Base-by-base conservation (phyloP, 73 alveolate species). In the Effrenium voratum region DNA sequence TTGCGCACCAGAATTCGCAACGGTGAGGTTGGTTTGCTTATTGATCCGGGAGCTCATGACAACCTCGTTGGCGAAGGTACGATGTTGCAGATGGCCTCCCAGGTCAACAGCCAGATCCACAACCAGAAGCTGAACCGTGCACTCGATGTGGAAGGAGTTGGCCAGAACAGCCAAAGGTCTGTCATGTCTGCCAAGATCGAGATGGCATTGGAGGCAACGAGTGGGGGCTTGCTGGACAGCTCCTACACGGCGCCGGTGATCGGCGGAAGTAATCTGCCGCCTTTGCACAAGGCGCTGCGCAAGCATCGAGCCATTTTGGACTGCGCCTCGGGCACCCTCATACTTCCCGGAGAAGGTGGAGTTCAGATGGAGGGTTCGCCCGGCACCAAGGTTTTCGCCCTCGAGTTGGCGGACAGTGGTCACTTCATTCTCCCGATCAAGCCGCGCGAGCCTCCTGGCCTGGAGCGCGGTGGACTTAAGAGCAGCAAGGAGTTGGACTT, bases 21-120 rank as follows among this genome's bases (percentile, higher is more conserved):
- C 24, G 73, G 79, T 10, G 15, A 24, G 19, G 84, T 72, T 2
- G 98, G 98, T 0, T 36, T 91, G 41, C 38, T 91, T 34, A 40
- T 91, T 4, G 98, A 91, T 32, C 90, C 98, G 16, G 98, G 98
- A 8, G 98, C 98, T 36, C 88, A 91, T 40, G 98, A 91, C 63
- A 91, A 91, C 16, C 22, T 91, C 59, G 59, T 49, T 0, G 98
- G 98, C 44, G 81, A 44, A 41, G 2, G 36, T 0, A 91, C 86
- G 0, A 90, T 77, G 2, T 22, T 46, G 0, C 63, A 72, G 43
- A 60, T 68, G 90, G 16, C 44, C 28, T 59, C 45, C 34, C 49
- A 66, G 22, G 63, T 41, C 3, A 77, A 59, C 0, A 13, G 6
- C 40, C 34, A 40, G 8, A 26, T 75, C 28, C 43, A 34, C 10